phyloP scores from a whole-genome alignment of 768 basidiomycete genomes.

The Cystofilobasidium ferigula region DNA sequence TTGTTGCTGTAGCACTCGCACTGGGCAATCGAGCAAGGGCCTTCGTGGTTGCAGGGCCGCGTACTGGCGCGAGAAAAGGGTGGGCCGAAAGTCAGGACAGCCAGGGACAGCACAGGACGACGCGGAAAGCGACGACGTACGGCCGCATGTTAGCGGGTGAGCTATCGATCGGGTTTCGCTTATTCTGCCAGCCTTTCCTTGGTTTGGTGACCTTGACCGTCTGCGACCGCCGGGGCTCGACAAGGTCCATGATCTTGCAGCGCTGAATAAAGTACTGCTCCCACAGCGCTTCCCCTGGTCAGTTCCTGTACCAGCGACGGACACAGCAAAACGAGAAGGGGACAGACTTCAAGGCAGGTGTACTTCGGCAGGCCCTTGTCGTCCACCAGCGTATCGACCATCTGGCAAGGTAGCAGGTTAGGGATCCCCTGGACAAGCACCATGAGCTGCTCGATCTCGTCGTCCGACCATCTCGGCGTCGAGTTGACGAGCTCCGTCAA shows the following conservation, averaged over 20 bases:
- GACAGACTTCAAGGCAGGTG: slow-evolving; percentile 10
- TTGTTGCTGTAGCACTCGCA: slow-evolving; percentile 14
- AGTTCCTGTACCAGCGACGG: too few species aligned
- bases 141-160: background rate
- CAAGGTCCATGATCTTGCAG: slow-evolving; percentile 10
- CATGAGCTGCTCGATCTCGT: slow-evolving; percentile 14
- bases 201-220: background rate
- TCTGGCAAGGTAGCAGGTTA: slow-evolving; percentile 13
- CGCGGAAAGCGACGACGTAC: background rate
- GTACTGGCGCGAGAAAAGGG: background rate
- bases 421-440: background rate
- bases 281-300: too few species aligned
- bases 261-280: slow-evolving; percentile 8
- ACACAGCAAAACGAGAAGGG: background rate
- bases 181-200: background rate
- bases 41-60: slow-evolving; percentile 23
- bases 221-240: background rate
- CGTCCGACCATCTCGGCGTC: slow-evolving; percentile 3
- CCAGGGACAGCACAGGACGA: background rate
- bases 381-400: slow-evolving; percentile 13
- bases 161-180: background rate
- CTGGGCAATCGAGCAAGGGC: slow-evolving; percentile 2
- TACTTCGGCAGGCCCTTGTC: background rate
- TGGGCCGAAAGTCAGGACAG: background rate
- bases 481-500: background rate